These are phyloP conservation scores for Jimgerdemannia flammicorona DNA, from an alignment of 192 early-diverging fungal species.

Conservation along the genomic window DNA sequence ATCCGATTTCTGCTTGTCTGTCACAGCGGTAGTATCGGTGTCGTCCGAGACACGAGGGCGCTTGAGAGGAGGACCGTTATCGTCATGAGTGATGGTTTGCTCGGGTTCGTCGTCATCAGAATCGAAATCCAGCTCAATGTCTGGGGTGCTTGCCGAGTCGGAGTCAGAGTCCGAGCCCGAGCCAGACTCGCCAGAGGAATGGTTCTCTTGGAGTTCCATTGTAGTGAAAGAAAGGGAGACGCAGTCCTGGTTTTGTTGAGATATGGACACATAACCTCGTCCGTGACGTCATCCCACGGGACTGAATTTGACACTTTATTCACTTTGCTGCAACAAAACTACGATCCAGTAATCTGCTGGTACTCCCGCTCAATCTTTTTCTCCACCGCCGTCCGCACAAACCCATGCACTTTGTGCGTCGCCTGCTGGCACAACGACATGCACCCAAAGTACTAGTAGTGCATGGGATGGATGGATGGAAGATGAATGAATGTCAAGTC, in stretches of 20 bases:
- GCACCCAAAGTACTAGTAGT: constrained; percentile 12
- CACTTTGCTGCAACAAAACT: not conserved
- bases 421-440: constrained; percentile 39
- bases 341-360: constrained; percentile 22
- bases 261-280: no score
- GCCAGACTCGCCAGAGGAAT: not conserved
- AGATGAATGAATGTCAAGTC: not conserved
- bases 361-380: constrained; percentile 53
- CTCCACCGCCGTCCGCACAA: constrained; percentile 63
- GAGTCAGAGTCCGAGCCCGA: not conserved
- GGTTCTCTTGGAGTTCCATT: not conserved
- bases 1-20: not conserved
- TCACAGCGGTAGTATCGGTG: not conserved
- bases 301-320: no score
- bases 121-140: not conserved
- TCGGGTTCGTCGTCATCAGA: not conserved
- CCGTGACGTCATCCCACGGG: no score
- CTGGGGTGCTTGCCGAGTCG: not conserved
- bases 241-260: no score
- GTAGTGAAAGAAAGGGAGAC: not conserved
- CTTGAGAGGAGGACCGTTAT: not conserved
- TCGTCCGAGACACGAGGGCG: not conserved
- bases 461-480: not conserved
- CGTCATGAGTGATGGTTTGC: not conserved
- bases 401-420: constrained; percentile 50